Percentiles rank a stretch among this genome's conserved stretches.
Evolutionary conservation across 2,329 filamentous ascomycete species (phyloP).

Genomic region (Xylaria sp.): DNA sequence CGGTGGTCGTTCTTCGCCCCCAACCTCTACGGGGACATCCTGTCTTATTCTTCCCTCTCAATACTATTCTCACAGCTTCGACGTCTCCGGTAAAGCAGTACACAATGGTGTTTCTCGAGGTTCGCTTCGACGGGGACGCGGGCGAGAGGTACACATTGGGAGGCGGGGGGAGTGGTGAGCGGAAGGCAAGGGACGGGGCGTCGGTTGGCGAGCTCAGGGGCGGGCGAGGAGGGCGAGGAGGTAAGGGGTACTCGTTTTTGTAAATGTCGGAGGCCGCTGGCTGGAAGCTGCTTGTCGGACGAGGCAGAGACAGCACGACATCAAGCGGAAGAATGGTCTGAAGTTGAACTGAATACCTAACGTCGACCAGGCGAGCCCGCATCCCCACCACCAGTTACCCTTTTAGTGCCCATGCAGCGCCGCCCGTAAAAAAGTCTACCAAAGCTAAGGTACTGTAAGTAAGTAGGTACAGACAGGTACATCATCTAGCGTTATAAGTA

Average conservation of each 20-base stretch:
- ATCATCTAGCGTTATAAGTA: no score
- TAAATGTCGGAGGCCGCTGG: not conserved
- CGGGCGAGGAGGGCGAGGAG: slow-evolving; percentile 2
- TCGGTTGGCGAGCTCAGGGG: slow-evolving; percentile 24
- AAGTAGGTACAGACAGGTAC: no score
- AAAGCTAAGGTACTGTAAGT: no score
- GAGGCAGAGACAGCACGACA: not conserved
- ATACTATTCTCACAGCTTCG: not conserved
- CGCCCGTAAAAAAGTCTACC: not conserved
- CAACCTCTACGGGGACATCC: not conserved
- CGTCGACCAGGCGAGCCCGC: slow-evolving; percentile 14
- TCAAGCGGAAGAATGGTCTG: slow-evolving; percentile 4
- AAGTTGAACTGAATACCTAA: slow-evolving; percentile 19
- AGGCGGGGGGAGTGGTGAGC: slow-evolving; percentile 10
- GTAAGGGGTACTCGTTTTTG: not conserved
- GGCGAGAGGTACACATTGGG: slow-evolving; percentile 37
- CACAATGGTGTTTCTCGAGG: slow-evolving; percentile 19
- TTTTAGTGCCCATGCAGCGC: slow-evolving; percentile 24
- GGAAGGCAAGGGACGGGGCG: not conserved
- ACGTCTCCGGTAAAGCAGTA: not conserved
- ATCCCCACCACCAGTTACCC: slow-evolving; percentile 29
- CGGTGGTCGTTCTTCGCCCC: slow-evolving; percentile 2
- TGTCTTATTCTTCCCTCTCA: not conserved
- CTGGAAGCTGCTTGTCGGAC: not conserved
- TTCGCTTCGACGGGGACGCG: slow-evolving; percentile 27